These are phyloP conservation scores for Nymphaea thermarum DNA, from an alignment of 164 flowering plant genomes.

Conservation along the genomic window DNA sequence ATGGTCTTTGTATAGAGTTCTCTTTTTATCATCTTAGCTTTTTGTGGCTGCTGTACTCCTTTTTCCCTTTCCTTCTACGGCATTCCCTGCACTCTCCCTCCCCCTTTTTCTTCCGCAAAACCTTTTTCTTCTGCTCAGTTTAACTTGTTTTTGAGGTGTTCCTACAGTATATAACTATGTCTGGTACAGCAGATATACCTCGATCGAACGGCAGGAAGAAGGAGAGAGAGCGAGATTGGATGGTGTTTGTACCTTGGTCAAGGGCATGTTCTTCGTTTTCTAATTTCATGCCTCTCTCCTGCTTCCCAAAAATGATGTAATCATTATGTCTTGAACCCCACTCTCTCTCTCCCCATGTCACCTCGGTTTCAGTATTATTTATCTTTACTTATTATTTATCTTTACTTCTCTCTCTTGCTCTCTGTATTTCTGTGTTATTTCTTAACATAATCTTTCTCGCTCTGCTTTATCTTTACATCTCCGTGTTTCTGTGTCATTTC, in stretches of 20 bases:
- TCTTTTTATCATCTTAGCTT: conserved; percentile 18
- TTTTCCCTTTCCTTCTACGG: conserved; percentile 81
- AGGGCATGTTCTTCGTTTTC: conserved; percentile 46
- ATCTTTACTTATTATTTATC: no score
- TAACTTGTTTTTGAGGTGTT: not conserved
- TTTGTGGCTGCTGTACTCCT: not conserved
- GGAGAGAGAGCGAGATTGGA: not conserved
- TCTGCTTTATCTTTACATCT: no score
- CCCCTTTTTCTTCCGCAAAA: not conserved
- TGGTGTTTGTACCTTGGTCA: conserved; percentile 16
- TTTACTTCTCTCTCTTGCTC: no score
- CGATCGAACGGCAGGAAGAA: no score
- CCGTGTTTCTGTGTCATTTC: no score
- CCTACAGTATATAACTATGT: not conserved
- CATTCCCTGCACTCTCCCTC: conserved; percentile 22
- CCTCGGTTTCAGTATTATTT: not conserved
- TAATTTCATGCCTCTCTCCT: conserved; percentile 60
- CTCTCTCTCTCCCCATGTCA: conserved; percentile 10
- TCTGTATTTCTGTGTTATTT: no score
- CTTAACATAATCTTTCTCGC: no score
- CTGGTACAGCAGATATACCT: not conserved
- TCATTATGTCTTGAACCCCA: conserved; percentile 99
- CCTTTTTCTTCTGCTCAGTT: not conserved
- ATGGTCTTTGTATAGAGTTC: conserved; percentile 7
- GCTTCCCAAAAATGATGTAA: conserved; percentile 76